Evolutionary conservation across 2,329 filamentous ascomycete species (phyloP).

Genomic region (Colletotrichum somersetense): DNA sequence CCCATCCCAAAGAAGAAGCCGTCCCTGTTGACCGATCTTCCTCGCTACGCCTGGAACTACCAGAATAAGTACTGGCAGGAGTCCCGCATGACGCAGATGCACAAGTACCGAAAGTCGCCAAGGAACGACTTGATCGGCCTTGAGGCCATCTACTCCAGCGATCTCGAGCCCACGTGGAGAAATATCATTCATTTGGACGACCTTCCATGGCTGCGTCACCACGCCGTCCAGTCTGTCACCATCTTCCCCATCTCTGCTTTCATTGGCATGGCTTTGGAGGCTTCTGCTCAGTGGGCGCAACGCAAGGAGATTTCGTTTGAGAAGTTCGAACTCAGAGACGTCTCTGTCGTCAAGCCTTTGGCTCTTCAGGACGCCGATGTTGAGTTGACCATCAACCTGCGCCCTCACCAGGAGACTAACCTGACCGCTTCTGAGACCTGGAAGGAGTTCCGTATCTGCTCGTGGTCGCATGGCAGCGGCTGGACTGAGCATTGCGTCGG

Average conservation of each 20-base stretch:
- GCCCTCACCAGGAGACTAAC: slow-evolving; percentile 56
- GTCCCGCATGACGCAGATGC: slow-evolving; percentile 57
- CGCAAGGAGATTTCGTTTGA: slow-evolving; percentile 50
- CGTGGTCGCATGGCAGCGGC: slow-evolving; percentile 62
- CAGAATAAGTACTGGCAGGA: slow-evolving; percentile 62
- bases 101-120: slow-evolving; percentile 55
- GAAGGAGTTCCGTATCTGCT: slow-evolving; percentile 69
- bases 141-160: slow-evolving; percentile 58
- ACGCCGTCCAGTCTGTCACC: slow-evolving; percentile 67
- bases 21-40: slow-evolving; percentile 54
- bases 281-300: slow-evolving; percentile 50
- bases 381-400: slow-evolving; percentile 63
- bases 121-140: slow-evolving; percentile 62
- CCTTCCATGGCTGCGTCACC: slow-evolving; percentile 69
- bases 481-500: slow-evolving; percentile 72
- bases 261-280: slow-evolving; percentile 64
- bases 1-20: slow-evolving; percentile 52
- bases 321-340: slow-evolving; percentile 61
- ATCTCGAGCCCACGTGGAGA: slow-evolving; percentile 62
- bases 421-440: slow-evolving; percentile 59
- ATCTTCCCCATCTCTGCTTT: slow-evolving; percentile 69
- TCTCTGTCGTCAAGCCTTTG: slow-evolving; percentile 60
- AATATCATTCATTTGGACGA: slow-evolving; percentile 62
- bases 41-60: slow-evolving; percentile 63
- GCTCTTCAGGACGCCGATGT: slow-evolving; percentile 62